Evolutionary conservation across 2,329 filamentous ascomycete genomes (phyloP).

Genomic region (Fusarium siculi): DNA sequence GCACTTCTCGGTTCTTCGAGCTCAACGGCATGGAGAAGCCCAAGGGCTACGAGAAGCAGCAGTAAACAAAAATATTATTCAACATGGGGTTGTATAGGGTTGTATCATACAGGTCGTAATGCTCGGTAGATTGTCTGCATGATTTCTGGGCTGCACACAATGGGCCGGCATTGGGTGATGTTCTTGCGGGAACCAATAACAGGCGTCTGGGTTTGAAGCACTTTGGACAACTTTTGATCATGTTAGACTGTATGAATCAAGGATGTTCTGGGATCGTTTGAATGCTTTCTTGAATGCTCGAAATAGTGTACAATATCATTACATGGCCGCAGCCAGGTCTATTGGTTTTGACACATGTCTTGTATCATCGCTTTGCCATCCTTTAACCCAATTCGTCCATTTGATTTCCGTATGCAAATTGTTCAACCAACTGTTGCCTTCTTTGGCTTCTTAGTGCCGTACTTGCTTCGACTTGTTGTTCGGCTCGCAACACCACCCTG

Average conservation of each 20-base stretch:
- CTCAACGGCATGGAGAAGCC: slow-evolving; percentile 85
- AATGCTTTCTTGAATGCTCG: slow-evolving; percentile 26
- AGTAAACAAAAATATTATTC: slow-evolving; percentile 49
- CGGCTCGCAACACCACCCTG: slow-evolving; percentile 92
- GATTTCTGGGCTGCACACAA: slow-evolving; percentile 35
- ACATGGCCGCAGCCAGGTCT: slow-evolving; percentile 37
- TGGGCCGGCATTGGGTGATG: slow-evolving; percentile 34
- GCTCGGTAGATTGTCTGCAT: slow-evolving; percentile 34
- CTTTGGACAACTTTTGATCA: slow-evolving; percentile 44
- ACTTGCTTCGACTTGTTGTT: slow-evolving; percentile 89
- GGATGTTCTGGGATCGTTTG: slow-evolving; percentile 35
- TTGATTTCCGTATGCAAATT: not conserved
- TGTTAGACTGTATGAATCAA: slow-evolving; percentile 46
- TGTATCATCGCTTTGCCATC: not conserved
- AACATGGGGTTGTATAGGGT: slow-evolving; percentile 5
- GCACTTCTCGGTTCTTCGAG: slow-evolving; percentile 85
- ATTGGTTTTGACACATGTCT: slow-evolving; percentile 20
- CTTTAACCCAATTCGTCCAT: not conserved
- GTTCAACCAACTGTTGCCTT: slow-evolving; percentile 67
- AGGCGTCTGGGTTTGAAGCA: slow-evolving; percentile 45
- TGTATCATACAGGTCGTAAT: slow-evolving; percentile 40
- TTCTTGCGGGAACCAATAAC: slow-evolving; percentile 38
- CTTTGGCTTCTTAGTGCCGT: slow-evolving; percentile 99
- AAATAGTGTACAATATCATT: slow-evolving; percentile 44
- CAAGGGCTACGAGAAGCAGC: slow-evolving; percentile 81